phyloP scores from a whole-genome alignment of 345 rosid species.

The Pugionium cornutum region DNA sequence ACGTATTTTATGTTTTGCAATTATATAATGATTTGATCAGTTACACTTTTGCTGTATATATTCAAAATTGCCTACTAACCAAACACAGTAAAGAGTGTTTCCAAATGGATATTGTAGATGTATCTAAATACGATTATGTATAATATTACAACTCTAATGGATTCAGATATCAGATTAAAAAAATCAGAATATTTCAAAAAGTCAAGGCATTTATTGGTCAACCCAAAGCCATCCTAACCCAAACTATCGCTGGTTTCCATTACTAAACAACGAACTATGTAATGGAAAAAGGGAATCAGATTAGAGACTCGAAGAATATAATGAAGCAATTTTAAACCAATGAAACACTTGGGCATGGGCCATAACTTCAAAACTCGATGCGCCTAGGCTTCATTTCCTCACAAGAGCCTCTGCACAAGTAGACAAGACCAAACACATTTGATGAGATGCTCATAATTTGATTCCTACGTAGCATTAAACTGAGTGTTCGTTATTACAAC shows the following conservation, averaged over 20 bases:
- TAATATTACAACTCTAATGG: background rate
- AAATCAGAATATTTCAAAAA: background rate
- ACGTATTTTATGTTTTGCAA: constrained; percentile 23
- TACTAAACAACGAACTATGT: constrained; percentile 3
- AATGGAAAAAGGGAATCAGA: background rate
- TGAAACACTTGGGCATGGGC: constrained; percentile 7
- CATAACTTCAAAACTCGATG: constrained; percentile 23
- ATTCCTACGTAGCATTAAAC: background rate
- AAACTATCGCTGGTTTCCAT: constrained; percentile 5
- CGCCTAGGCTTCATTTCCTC: constrained; percentile 26
- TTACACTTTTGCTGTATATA: constrained; percentile 4
- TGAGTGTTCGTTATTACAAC: constrained; percentile 23
- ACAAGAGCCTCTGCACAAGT: constrained; percentile 20
- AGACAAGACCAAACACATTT: constrained; percentile 14
- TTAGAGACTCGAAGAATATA: constrained; percentile 24
- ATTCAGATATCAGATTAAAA: background rate
- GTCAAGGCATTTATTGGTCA: constrained; percentile 33
- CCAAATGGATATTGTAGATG: too few species aligned
- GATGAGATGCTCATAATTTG: constrained; percentile 11
- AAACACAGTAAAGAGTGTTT: background rate
- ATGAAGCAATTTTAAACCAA: constrained; percentile 24
- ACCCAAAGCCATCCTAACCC: constrained; percentile 17
- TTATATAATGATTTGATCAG: constrained; percentile 29
- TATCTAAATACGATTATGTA: too few species aligned
- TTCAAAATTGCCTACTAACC: background rate